Conservation (phyloP, 352 stramenopile genomes). For the Thalassiosira sp. region DNA sequence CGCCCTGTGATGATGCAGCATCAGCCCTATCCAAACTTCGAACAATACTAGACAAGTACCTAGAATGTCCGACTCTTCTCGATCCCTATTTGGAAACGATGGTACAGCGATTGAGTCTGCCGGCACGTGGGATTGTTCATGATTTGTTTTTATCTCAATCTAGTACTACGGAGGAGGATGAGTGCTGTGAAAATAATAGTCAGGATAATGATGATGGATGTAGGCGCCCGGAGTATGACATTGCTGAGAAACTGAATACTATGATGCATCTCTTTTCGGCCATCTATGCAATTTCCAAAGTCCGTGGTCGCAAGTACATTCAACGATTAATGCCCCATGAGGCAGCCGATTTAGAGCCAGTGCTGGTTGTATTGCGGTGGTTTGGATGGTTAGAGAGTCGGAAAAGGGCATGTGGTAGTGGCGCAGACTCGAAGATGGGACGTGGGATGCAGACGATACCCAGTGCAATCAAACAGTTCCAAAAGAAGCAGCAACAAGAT, state of each 20-base stretch:
- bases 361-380: conserved; percentile 78
- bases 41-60: conserved; percentile 81
- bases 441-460: conserved; percentile 6
- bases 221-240: conserved; percentile 3
- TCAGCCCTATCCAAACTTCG: conserved; percentile 54
- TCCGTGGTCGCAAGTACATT: conserved; percentile 93
- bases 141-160: conserved; percentile 47
- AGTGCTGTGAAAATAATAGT: not conserved
- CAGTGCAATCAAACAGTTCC: conserved; percentile 39
- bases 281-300: conserved; percentile 95
- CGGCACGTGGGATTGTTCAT: conserved; percentile 77
- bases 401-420: not conserved
- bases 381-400: conserved; percentile 48
- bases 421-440: not conserved
- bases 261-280: conserved; percentile 72
- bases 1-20: too few relatives aligned
- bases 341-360: conserved; percentile 93
- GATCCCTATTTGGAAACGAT: conserved; percentile 88
- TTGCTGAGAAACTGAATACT: conserved; percentile 30
- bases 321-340: conserved; percentile 95
- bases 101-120: conserved; percentile 78
- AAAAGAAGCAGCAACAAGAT: conserved; percentile 26
- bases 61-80: conserved; percentile 89
- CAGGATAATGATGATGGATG: conserved; percentile 22
- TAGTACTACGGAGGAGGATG: not conserved